phyloP scores from a whole-genome alignment of 257 asterid species.

The Solanum ossicruentum region DNA sequence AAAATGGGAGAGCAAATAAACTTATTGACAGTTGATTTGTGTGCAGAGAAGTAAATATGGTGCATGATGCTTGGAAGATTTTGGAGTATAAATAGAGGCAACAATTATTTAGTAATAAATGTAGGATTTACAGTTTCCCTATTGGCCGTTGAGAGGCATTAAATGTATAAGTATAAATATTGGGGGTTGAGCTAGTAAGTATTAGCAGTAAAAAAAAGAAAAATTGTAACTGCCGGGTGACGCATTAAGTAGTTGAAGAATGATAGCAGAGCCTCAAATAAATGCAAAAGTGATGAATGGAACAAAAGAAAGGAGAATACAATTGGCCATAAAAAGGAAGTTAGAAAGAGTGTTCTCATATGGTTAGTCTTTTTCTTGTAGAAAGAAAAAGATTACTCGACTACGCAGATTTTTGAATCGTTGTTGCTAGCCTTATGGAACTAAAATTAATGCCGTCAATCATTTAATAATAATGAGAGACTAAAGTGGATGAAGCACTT shows the following conservation, averaged over 20 bases:
- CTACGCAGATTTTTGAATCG: too few species aligned
- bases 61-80: not conserved
- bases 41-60: not conserved
- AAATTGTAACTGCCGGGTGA: not conserved
- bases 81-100: slow-evolving; percentile 8
- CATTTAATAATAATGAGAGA: not conserved
- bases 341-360: not conserved
- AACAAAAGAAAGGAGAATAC: not conserved
- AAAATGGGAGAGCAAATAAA: not conserved
- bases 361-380: too few species aligned
- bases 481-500: not conserved
- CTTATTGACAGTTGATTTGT: not conserved
- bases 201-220: not conserved
- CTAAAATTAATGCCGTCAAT: too few species aligned
- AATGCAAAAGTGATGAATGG: not conserved
- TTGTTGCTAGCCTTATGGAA: too few species aligned
- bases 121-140: not conserved
- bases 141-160: not conserved
- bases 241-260: not conserved
- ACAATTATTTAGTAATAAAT: not conserved
- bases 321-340: not conserved
- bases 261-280: not conserved
- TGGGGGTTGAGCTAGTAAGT: not conserved
- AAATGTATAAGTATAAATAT: not conserved
- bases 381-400: too few species aligned